phyloP scores from a whole-genome alignment of 331 rosid genomes.

The Malus hybrid region DNA sequence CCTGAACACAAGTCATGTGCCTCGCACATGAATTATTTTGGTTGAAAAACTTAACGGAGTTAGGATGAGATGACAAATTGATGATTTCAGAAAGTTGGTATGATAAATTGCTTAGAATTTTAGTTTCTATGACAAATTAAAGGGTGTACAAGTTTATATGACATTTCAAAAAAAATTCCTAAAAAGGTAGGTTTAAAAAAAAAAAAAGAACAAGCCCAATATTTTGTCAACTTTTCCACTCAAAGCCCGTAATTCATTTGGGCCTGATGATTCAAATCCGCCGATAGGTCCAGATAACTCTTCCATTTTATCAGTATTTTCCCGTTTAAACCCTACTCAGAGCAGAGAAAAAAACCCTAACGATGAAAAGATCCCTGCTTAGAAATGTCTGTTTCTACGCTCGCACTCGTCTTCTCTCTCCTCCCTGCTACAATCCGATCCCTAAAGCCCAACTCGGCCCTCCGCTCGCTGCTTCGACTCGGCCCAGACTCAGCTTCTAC shows the following conservation, averaged over 20 bases:
- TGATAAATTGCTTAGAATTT: too few relatives aligned
- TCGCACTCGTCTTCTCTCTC: constrained; percentile 34
- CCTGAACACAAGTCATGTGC: too few relatives aligned
- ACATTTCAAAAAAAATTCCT: too few relatives aligned
- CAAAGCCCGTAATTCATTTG: neutral
- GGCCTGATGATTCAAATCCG: neutral
- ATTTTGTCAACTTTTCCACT: neutral
- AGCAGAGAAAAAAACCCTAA: neutral
- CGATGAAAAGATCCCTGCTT: constrained; percentile 1
- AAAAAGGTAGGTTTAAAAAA: too few relatives aligned
- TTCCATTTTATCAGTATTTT: neutral
- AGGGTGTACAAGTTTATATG: too few relatives aligned
- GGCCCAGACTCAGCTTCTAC: constrained; percentile 13
- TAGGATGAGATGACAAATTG: too few relatives aligned
- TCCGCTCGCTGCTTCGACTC: constrained; percentile 26
- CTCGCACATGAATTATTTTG: too few relatives aligned
- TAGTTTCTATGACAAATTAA: too few relatives aligned
- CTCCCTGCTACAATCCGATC: neutral
- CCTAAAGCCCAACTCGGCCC: neutral
- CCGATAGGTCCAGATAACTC: neutral
- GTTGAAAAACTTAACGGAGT: too few relatives aligned
- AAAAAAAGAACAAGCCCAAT: too few relatives aligned
- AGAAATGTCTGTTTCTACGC: constrained; percentile 1
- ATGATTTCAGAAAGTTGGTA: too few relatives aligned
- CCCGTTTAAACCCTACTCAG: neutral